Base-by-base conservation (phyloP, 305 asterid species). In the Plantago coronopus region DNA sequence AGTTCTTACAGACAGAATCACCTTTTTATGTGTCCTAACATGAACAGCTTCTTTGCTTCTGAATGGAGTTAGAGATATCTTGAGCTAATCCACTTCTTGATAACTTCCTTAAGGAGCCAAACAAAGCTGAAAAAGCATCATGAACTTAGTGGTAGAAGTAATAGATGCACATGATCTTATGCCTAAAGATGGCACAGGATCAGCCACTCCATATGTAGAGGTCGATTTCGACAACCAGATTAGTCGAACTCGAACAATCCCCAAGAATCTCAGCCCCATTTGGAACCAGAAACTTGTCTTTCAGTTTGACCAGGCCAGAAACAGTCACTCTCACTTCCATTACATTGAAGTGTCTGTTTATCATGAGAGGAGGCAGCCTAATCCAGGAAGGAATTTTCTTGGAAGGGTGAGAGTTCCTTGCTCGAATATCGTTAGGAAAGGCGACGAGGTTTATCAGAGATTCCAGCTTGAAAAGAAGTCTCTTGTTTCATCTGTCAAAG, bases 151-250 rank as follows among this genome's bases (percentile, higher is more conserved):
- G 55, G 76, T 81, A 27, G 85, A 81, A 69, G 79, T 79, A 29
- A 56, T 81, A 64, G 81, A 79, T 72, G 83, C 83, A 63, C 75
- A 72, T 63, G 78, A 76, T 74, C 84, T 78, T 54, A 72, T 74
- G 74, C 84, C 84, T 18, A 76, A 55, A 81, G 81, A 81, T 51
- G 79, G 81, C 6, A 72, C 77, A 65, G 82, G 82, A 46, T 81
- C 88, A 64, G 73, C 77, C 13, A 78, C 66, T 69, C 77, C 88
- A 71, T 78, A 72, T 65, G 81, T 81, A 65, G 84, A 81, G 66
- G 82, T 81, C 57, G 82, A 78, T 59, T 76, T 78, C 54, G 72
- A 68, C 25, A 78, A 76, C 64, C 87, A 81, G 59, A 45, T 73
- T n/a, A 65, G 68, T 48, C 64, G 68, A 69, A 78, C 84, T 43